phyloP scores from a whole-genome alignment of 331 rosid genomes.

The Malus hybrid region DNA sequence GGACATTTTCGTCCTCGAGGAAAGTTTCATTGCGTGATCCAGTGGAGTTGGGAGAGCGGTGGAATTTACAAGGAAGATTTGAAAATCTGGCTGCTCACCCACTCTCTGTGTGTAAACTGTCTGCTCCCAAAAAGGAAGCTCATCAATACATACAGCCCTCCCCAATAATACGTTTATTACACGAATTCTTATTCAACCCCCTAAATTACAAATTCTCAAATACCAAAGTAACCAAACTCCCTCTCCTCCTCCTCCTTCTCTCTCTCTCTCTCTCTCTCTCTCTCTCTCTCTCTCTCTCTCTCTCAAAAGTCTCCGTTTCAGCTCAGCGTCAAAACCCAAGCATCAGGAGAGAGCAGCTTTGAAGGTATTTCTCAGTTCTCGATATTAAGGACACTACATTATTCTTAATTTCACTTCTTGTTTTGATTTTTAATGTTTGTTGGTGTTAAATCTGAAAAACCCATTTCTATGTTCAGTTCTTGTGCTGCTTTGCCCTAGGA shows the following conservation, averaged over 20 bases:
- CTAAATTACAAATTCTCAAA: not conserved
- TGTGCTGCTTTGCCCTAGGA: too few species aligned
- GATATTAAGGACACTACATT: not conserved
- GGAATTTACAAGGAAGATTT: not conserved
- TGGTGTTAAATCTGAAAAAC: not conserved
- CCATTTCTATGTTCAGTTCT: not conserved
- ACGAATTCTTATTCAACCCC: not conserved
- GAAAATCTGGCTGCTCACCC: not conserved
- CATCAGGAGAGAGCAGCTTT: not conserved
- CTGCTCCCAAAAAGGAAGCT: not conserved
- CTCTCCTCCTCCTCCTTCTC: not conserved
- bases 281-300: not conserved
- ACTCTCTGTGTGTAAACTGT: not conserved
- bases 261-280: too few species aligned
- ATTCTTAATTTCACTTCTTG: not conserved
- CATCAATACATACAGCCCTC: not conserved
- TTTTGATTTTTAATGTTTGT: not conserved
- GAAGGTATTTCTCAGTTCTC: conserved; percentile 1
- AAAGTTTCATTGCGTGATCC: not conserved
- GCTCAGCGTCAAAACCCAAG: not conserved
- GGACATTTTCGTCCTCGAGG: not conserved
- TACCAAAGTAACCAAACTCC: not conserved
- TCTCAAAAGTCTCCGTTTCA: not conserved
- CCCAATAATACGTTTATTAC: not conserved
- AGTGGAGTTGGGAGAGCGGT: not conserved